Evolutionary conservation across 2,329 filamentous ascomycete genomes (phyloP).

Genomic region (Colletotrichum gloeosporioides): DNA sequence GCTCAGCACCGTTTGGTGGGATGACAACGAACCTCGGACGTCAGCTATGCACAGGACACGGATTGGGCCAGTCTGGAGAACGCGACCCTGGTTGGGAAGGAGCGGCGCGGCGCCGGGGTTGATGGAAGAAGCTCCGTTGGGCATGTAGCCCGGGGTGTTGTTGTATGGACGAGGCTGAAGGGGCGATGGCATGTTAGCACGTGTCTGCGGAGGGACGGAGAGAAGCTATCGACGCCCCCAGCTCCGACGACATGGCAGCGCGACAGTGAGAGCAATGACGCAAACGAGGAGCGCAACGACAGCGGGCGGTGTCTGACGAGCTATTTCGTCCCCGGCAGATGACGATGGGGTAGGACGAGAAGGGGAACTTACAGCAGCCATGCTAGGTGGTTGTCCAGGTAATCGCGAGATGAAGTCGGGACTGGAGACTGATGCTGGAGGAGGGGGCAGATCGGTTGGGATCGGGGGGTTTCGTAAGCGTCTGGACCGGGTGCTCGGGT

Average conservation of each 20-base stretch:
- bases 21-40: conserved; percentile 64
- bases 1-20: not conserved
- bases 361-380: conserved; percentile 22
- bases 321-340: not conserved
- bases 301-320: too few species aligned
- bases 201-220: conserved; percentile 3
- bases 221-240: conserved; percentile 3
- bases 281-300: not conserved
- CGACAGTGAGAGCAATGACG: not conserved
- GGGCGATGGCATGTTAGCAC: conserved; percentile 14
- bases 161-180: conserved; percentile 49
- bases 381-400: conserved; percentile 21
- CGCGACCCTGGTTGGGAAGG: conserved; percentile 70
- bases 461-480: conserved; percentile 12
- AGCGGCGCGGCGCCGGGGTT: conserved; percentile 68
- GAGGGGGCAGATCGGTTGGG: conserved; percentile 6
- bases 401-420: conserved; percentile 14
- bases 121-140: conserved; percentile 63
- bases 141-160: conserved; percentile 63
- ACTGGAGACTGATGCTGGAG: conserved; percentile 1
- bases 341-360: not conserved
- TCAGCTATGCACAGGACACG: conserved; percentile 75
- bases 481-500: conserved; percentile 9
- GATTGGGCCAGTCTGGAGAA: conserved; percentile 69
- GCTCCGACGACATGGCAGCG: not conserved